These are phyloP conservation scores for Angophora floribunda DNA, from an alignment of 345 rosid genomes.

Conservation along the genomic window DNA sequence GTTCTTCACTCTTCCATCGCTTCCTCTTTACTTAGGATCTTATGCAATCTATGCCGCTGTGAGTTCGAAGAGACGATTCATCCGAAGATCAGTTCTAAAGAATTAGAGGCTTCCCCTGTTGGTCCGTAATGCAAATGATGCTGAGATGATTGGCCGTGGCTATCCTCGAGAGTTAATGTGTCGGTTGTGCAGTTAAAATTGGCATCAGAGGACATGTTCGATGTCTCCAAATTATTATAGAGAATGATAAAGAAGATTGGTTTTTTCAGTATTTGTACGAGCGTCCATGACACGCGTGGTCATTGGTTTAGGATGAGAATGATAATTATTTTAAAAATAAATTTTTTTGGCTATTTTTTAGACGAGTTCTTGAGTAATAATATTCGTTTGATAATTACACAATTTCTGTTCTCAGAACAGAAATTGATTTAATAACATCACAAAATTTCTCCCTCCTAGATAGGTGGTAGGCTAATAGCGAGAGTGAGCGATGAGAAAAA, in stretches of 20 bases:
- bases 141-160: background rate
- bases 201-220: background rate
- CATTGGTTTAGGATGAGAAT: background rate
- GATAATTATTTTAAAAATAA: too few species aligned
- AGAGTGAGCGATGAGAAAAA: too few species aligned
- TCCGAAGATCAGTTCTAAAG: background rate
- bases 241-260: background rate
- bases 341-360: too few species aligned
- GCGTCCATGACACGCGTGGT: background rate
- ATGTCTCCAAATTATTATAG: background rate
- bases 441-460: too few species aligned
- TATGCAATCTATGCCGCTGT: background rate
- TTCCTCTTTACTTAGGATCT: background rate
- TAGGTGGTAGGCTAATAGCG: too few species aligned
- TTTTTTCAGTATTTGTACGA: background rate
- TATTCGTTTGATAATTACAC: too few species aligned
- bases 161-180: background rate
- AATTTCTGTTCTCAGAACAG: too few species aligned
- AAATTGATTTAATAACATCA: too few species aligned
- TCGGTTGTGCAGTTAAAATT: background rate
- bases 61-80: background rate
- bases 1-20: background rate
- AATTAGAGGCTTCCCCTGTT: background rate
- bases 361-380: too few species aligned
- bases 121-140: background rate